Conservation (phyloP, 306 rosid species). For the Lathyrus sativus region DNA sequence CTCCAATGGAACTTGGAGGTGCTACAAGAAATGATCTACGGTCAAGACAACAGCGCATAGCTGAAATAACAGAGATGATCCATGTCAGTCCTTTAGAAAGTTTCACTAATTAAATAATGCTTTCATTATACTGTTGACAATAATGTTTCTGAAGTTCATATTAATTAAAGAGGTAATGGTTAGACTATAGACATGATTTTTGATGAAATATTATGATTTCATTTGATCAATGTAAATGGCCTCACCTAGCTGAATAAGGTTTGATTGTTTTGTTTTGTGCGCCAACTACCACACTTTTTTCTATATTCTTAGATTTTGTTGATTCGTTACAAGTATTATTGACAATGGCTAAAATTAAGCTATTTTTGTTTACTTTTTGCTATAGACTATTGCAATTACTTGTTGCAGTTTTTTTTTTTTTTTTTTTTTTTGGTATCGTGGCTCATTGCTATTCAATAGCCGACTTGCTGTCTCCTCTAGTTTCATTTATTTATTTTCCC, state of each 20-base stretch:
- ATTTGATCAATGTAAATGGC: not conserved
- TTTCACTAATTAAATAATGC: conserved; percentile 30
- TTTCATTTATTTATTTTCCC: not conserved
- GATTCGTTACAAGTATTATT: not conserved
- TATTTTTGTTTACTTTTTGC: not conserved
- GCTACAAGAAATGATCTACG: conserved; percentile 64
- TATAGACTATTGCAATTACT: not conserved
- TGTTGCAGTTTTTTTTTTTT: not conserved
- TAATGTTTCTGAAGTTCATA: conserved; percentile 4
- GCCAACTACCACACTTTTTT: not conserved
- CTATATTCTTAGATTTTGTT: not conserved
- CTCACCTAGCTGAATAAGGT: not conserved
- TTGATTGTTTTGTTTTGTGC: not conserved
- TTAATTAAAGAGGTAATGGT: not conserved
- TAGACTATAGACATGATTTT: not conserved
- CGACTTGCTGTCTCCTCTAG: not conserved
- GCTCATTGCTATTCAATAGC: not conserved
- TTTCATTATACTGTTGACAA: conserved; percentile 25
- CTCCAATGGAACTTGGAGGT: conserved; percentile 48
- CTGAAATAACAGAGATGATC: conserved; percentile 98
- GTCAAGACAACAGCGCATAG: conserved; percentile 77
- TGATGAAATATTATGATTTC: not conserved
- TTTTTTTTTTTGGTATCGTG: not conserved
- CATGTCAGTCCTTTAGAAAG: conserved; percentile 68
- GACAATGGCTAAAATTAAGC: not conserved